phyloP scores from a whole-genome alignment of 2,329 filamentous ascomycete species.

The Fusarium bactridioides region DNA sequence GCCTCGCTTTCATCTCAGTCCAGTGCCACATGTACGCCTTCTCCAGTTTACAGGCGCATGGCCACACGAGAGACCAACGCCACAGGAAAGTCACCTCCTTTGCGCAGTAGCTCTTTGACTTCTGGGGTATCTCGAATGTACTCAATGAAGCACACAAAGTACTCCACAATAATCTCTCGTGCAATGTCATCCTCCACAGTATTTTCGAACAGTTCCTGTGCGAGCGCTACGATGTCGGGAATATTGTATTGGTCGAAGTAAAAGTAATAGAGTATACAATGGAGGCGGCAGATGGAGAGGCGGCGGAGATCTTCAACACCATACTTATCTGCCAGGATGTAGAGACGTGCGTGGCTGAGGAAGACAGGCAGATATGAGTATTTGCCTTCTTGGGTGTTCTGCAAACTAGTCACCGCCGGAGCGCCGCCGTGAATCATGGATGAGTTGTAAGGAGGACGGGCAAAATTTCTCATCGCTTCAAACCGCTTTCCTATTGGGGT shows the following conservation, averaged over 20 bases:
- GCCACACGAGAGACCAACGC: slow-evolving; percentile 27
- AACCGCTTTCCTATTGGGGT: slow-evolving; percentile 13
- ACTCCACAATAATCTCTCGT: slow-evolving; percentile 27
- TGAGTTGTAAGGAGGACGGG: background rate
- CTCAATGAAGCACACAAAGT: slow-evolving; percentile 34
- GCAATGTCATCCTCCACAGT: slow-evolving; percentile 33
- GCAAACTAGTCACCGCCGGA: background rate
- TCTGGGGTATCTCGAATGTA: slow-evolving; percentile 19
- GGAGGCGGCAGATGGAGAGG: slow-evolving; percentile 31
- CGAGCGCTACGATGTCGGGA: slow-evolving; percentile 28
- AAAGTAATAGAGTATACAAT: slow-evolving; percentile 23
- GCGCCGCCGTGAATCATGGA: background rate
- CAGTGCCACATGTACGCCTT: background rate
- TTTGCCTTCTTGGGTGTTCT: background rate
- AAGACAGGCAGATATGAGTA: slow-evolving; percentile 27
- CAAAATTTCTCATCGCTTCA: slow-evolving; percentile 23
- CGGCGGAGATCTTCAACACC: slow-evolving; percentile 24
- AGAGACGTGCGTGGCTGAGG: slow-evolving; percentile 35
- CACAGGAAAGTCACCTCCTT: slow-evolving; percentile 31
- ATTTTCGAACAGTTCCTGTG: slow-evolving; percentile 33
- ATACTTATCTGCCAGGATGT: slow-evolving; percentile 41
- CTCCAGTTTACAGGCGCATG: slow-evolving; percentile 1
- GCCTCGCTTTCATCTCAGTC: slow-evolving; percentile 1
- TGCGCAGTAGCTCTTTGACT: slow-evolving; percentile 17
- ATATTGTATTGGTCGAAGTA: slow-evolving; percentile 20